phyloP scores from a whole-genome alignment of 140 eudicot genomes.

The Anethum foeniculum region DNA sequence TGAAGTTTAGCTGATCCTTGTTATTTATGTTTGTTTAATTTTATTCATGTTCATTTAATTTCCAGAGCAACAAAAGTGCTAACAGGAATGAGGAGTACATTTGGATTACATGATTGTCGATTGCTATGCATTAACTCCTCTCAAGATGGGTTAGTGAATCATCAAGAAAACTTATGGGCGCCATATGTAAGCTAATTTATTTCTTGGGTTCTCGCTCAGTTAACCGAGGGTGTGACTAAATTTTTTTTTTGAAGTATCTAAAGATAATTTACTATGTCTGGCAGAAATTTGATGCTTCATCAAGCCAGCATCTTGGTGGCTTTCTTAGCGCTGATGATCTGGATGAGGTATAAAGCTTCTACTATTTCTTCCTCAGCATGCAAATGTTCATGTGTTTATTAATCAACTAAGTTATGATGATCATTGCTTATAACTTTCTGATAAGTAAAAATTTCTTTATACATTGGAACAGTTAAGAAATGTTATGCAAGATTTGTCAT shows the following conservation, averaged over 20 bases:
- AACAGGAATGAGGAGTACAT: constrained; percentile 73
- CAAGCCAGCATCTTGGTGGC: constrained; percentile 48
- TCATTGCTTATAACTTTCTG: neutral
- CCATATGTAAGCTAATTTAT: constrained; percentile 50
- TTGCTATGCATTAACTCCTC: constrained; percentile 79
- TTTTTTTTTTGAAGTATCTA: neutral
- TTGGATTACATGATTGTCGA: constrained; percentile 73
- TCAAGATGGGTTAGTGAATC: constrained; percentile 42
- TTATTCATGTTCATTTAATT: constrained; percentile 15
- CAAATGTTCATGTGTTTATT: neutral
- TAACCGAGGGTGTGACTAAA: constrained; percentile 4
- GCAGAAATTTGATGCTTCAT: constrained; percentile 46
- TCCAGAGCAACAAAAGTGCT: constrained; percentile 71
- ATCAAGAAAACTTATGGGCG: constrained; percentile 65
- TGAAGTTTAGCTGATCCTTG: neutral
- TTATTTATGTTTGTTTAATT: constrained; percentile 12
- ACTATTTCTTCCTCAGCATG: neutral
- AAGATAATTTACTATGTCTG: constrained; percentile 13
- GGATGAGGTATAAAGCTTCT: constrained; percentile 64
- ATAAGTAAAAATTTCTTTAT: constrained; percentile 7
- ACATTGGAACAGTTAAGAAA: constrained; percentile 49
- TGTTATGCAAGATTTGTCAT: constrained; percentile 72
- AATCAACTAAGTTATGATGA: neutral
- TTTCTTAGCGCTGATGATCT: constrained; percentile 63
- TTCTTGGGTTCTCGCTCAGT: constrained; percentile 5